Base-by-base conservation (phyloP, 345 rosid species). In the Populus alba region DNA sequence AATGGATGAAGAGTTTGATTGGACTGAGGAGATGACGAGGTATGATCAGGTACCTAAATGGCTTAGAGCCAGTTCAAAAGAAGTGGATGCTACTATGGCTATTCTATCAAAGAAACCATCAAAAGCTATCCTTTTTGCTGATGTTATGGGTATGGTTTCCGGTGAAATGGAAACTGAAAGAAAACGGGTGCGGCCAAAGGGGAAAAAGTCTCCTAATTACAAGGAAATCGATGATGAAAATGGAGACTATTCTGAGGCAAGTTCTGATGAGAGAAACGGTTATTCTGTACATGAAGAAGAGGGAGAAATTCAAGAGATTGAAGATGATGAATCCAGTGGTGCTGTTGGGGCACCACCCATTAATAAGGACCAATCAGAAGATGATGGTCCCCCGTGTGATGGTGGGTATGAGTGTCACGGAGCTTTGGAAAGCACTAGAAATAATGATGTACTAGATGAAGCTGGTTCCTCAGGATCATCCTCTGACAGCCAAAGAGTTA, bases 1-100 rank as follows among this genome's bases (percentile, higher is more conserved):
- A 85, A 97, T 97, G 99, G 99, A 97, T 87, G 99, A 94, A 86
- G 99, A 97, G 72, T 82, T 90, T 77, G 94, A 92, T 81, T 97
- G 97, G 98, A 89, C 85, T 10, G 92, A 90, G 84, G 98, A 97
- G 84, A 97, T 97, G 99, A 94, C 94, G 43, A 87, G 83, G 83
- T 89, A 90, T 86, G 97, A 94, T 75, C 89, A 90, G 89, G 98
- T 97, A 59, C 99, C 99, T n/a, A 88, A 89, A 86, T 97, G 99
- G 99, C 97, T 97, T 83, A 89, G 98, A 81, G 92, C 96, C 65
- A 87, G 92, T 82, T 84, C 96, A 61, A 87, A 78, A 79, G 99
- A 97, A 78, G 98, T 97, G 83, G 90, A 91, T 84, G 41, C 89
- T 76, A 68, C 86, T 55, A 74, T 97, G 80, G 90, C 94, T 79